Percentiles rank a stretch among this genome's conserved stretches.
Evolutionary conservation across 1,284 basidiomycete genomes (phyloP).

Genomic region (Trichosporon sp.): DNA sequence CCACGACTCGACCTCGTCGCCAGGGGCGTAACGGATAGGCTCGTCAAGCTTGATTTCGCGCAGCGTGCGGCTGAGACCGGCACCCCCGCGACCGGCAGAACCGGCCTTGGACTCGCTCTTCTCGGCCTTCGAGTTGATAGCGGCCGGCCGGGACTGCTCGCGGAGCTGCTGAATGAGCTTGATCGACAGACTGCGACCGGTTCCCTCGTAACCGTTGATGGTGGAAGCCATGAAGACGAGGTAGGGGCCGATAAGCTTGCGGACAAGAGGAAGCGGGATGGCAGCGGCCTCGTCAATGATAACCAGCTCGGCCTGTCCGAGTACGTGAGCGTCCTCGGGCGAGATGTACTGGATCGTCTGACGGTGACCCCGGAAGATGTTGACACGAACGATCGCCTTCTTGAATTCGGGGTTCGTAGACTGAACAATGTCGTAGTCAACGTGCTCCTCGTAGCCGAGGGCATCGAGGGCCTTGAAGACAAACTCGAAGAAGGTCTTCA

Average conservation of each 20-base stretch:
- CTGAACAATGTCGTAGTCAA: constrained; percentile 94
- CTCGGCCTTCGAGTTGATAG: constrained; percentile 53
- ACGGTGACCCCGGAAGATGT: constrained; percentile 85
- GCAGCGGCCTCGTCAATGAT: constrained; percentile 99
- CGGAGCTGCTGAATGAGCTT: constrained; percentile 97
- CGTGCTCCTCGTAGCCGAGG: constrained; percentile 93
- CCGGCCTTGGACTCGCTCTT: constrained; percentile 48
- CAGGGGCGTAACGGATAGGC: constrained; percentile 85
- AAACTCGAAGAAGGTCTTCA: constrained; percentile 97
- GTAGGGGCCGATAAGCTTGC: constrained; percentile 92
- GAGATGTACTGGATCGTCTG: constrained; percentile 98
- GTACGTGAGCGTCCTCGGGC: constrained; percentile 93
- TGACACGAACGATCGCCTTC: constrained; percentile 92
- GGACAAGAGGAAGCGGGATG: constrained; percentile 90
- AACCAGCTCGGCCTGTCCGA: constrained; percentile 95
- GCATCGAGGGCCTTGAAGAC: constrained; percentile 95
- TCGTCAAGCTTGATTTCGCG: constrained; percentile 93
- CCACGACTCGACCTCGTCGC: constrained; percentile 92
- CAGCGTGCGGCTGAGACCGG: constrained; percentile 63
- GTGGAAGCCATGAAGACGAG: constrained; percentile 98
- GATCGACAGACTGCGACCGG: constrained; percentile 91
- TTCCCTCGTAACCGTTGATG: constrained; percentile 99
- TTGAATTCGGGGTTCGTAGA: constrained; percentile 92
- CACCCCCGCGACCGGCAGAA: constrained; percentile 41
- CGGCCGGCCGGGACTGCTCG: constrained; percentile 65